Conservation (phyloP, 1,139 yeast species). For the Schwanniomyces etchellsii region DNA sequence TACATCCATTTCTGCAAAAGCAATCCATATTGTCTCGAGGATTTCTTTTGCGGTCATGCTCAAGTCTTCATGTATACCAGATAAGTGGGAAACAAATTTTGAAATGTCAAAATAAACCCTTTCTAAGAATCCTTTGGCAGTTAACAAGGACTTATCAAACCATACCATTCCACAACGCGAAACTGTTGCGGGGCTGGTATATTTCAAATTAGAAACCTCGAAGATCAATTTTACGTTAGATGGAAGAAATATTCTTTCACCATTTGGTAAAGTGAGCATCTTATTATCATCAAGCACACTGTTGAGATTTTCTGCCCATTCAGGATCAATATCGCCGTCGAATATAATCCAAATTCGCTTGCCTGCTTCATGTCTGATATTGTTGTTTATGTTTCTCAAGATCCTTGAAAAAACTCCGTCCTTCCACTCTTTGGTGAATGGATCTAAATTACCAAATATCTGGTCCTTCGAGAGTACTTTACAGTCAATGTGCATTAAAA, state of each 20-base stretch:
- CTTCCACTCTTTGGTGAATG: constrained; percentile 83
- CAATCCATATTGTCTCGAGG: constrained; percentile 2
- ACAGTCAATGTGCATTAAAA: constrained; percentile 57
- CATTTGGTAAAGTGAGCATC: constrained; percentile 78
- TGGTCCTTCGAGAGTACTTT: constrained; percentile 64
- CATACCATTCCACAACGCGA: constrained; percentile 91
- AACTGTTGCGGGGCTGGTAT: constrained; percentile 87
- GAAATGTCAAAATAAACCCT: neutral
- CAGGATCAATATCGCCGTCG: constrained; percentile 93
- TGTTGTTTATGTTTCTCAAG: constrained; percentile 54
- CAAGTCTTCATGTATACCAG: neutral
- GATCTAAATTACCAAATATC: constrained; percentile 68
- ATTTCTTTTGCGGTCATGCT: constrained; percentile 1
- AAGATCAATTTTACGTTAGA: constrained; percentile 60
- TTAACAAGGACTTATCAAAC: constrained; percentile 38
- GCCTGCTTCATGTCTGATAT: constrained; percentile 51
- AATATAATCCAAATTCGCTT: constrained; percentile 74
- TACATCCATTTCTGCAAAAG: constrained; percentile 5
- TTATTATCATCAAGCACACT: constrained; percentile 89
- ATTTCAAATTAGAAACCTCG: constrained; percentile 63
- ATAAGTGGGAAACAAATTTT: neutral
- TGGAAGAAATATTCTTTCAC: constrained; percentile 74
- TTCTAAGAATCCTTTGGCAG: constrained; percentile 11
- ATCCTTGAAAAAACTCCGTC: constrained; percentile 81
- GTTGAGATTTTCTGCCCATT: constrained; percentile 88